Evolutionary conservation across 257 asterid genomes (phyloP).

Genomic region (Capsicum rhomboideum): DNA sequence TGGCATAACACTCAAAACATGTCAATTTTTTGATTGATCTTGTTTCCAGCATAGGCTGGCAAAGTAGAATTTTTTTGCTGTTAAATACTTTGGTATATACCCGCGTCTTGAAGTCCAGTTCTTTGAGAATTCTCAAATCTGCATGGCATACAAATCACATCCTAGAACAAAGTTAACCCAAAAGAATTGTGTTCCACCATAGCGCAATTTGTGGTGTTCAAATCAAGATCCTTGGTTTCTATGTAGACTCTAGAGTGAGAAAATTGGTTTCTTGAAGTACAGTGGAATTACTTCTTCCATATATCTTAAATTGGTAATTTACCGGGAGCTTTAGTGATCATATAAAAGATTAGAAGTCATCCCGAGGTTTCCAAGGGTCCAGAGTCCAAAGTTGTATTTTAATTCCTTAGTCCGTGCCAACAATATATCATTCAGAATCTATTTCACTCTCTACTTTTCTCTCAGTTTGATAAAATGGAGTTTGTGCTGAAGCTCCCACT

Average conservation of each 20-base stretch:
- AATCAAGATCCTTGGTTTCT: not conserved
- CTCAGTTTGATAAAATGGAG: slow-evolving; percentile 69
- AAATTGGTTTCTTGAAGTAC: not conserved
- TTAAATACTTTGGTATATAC: not conserved
- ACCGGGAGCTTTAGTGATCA: not conserved
- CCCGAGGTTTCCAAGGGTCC: not conserved
- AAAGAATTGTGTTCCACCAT: not conserved
- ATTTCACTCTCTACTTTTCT: slow-evolving; percentile 10
- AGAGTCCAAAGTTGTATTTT: not conserved
- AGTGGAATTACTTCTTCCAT: not conserved
- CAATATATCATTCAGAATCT: not conserved
- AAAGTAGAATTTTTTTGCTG: not conserved
- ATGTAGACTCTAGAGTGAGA: not conserved
- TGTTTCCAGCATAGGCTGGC: not conserved
- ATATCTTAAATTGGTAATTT: not conserved
- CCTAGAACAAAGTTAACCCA: not conserved
- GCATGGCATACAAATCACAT: not conserved
- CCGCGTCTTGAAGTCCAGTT: not conserved
- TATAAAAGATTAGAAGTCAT: not conserved
- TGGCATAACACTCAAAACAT: not conserved
- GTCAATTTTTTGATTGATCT: not conserved
- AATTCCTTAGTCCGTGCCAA: not conserved
- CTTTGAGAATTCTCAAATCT: not conserved
- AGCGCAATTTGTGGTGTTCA: not conserved
- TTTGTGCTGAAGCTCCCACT: slow-evolving; percentile 59